These are phyloP conservation scores for Xylaria scruposa DNA, from an alignment of 495 filamentous ascomycete species.

Conservation along the genomic window DNA sequence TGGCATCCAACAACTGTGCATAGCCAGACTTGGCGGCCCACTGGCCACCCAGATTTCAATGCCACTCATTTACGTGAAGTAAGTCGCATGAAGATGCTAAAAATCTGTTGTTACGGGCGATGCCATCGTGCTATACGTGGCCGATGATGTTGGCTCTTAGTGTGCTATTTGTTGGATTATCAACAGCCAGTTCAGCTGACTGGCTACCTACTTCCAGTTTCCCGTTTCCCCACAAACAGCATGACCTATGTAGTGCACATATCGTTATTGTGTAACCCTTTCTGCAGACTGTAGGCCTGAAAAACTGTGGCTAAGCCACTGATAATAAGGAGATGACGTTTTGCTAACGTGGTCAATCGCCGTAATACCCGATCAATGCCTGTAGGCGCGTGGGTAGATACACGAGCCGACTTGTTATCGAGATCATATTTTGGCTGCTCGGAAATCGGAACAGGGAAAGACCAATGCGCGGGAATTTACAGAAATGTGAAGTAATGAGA, in stretches of 20 bases:
- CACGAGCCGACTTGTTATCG: neutral
- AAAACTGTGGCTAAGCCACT: neutral
- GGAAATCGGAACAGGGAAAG: neutral
- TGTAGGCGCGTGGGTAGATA: neutral
- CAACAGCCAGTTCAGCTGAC: neutral
- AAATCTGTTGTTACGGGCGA: neutral
- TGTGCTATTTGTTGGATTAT: neutral
- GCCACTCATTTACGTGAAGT: neutral
- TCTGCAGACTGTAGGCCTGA: neutral
- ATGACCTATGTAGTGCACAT: neutral
- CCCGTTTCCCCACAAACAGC: neutral
- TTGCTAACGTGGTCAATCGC: neutral
- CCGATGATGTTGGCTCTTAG: neutral
- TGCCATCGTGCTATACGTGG: neutral
- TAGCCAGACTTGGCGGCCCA: constrained; percentile 19
- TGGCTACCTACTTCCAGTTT: neutral
- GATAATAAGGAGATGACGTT: neutral
- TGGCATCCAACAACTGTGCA: neutral
- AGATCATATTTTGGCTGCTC: neutral
- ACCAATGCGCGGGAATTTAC: neutral
- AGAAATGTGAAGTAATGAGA: neutral
- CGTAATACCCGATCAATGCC: neutral
- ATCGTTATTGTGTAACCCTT: neutral
- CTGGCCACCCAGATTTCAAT: neutral
- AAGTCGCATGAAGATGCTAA: too few species aligned